phyloP scores from a whole-genome alignment of 768 basidiomycete genomes.

The Coprinopsis marcescibilis region DNA sequence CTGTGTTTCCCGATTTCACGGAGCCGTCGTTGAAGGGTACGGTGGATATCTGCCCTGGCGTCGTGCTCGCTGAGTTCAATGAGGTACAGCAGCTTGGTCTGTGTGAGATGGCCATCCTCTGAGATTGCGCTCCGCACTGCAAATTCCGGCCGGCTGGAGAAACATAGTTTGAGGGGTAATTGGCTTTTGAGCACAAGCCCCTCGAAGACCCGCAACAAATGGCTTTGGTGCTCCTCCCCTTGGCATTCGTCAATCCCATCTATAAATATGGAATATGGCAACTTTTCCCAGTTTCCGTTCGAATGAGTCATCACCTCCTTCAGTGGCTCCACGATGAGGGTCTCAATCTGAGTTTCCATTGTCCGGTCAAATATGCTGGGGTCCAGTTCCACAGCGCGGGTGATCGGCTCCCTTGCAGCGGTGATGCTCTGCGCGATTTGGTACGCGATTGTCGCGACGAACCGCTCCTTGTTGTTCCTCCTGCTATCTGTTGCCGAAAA shows the following conservation, averaged over 20 bases:
- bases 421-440: slow-evolving; percentile 3
- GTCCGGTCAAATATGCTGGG: background rate
- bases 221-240: slow-evolving; percentile 4
- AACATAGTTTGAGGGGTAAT: slow-evolving; percentile 3
- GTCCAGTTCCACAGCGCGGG: slow-evolving; percentile 1
- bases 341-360: slow-evolving; percentile 6
- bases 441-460: slow-evolving; percentile 9
- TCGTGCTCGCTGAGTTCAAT: slow-evolving; percentile 3
- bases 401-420: background rate
- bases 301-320: background rate
- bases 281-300: background rate
- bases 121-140: slow-evolving; percentile 4
- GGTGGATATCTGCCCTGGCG: slow-evolving; percentile 3
- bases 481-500: background rate
- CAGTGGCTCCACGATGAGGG: slow-evolving; percentile 4
- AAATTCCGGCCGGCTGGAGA: slow-evolving; percentile 12
- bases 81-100: background rate
- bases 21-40: background rate
- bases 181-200: background rate
- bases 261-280: background rate
- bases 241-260: slow-evolving; percentile 13
- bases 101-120: background rate
- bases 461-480: background rate
- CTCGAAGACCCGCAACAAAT: slow-evolving; percentile 7
- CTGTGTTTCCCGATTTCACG: background rate